Base-by-base conservation (phyloP, 2,329 filamentous ascomycete species). In the Helicocarpus griseus region DNA sequence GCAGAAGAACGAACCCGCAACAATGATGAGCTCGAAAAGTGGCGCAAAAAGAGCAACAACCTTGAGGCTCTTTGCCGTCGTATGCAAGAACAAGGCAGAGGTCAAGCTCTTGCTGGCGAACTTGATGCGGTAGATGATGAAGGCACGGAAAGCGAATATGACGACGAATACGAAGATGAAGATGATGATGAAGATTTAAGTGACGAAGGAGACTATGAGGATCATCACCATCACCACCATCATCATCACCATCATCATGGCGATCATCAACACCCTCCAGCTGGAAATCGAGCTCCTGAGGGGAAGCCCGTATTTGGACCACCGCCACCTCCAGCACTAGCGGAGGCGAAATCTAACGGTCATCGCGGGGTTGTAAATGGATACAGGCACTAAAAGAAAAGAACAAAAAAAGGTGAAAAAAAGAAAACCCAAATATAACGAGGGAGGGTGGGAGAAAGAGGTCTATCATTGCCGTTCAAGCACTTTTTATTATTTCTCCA, bases 21-120 rank as follows among this genome's bases (percentile, higher is more conserved):
- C 61, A 80, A 89, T 58, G 81, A 85, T 58, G 84, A 88, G 57
- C 77, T 90, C 50, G 87, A 95, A 58, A 82, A 85, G 33, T 82
- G 89, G 65, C 85, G 83, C 64, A 87, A 86, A 71, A 89, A 89
- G 76, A 89, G 89, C 62, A 85, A 89, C 56, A 94, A 95, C 69
- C 81, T 98, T 52, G 91, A 91, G 70, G 89, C 87, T 65, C 87
- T 97, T 62, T 95, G 95, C 71, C 87, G 93, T 56, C 88, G 89
- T 62, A 95, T 97, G 89, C 91, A 97, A 69, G 87, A 88, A 58
- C 90, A 96, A 64, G 90, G 91, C 14, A 83, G 91, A 54, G 89
- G 89, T 51, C 79, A 86, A 53, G 83, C 81, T 53, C 75, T 80
- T 71, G 78, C 74, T 51, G 77, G 74, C 57, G 80, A 79, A 57